These are phyloP conservation scores for Adansonia rubrostipa DNA, from an alignment of 441 rosid genomes.

Conservation along the genomic window DNA sequence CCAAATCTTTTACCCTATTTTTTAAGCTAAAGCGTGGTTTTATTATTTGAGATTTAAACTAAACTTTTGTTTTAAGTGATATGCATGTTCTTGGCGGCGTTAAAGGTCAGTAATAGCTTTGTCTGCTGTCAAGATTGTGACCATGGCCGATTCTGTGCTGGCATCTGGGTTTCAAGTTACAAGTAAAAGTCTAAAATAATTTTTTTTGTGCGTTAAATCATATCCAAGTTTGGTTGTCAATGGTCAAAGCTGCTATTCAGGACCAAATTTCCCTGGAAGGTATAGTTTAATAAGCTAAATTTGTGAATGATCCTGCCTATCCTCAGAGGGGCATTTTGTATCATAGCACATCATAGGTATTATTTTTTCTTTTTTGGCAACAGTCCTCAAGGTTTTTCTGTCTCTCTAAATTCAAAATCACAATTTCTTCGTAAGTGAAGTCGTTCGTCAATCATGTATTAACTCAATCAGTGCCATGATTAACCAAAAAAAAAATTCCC, in stretches of 20 bases:
- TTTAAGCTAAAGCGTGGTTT: neutral
- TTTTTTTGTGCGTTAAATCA: neutral
- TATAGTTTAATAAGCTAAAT: neutral
- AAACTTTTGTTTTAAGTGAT: neutral
- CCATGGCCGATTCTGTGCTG: slow-evolving; percentile 18
- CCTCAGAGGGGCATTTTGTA: no score
- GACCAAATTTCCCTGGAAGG: neutral
- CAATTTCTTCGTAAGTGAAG: no score
- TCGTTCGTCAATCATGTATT: no score
- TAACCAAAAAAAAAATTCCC: no score
- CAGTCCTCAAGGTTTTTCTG: no score
- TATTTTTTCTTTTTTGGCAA: no score
- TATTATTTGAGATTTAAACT: neutral
- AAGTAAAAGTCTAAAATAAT: neutral
- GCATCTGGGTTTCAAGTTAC: slow-evolving; percentile 11
- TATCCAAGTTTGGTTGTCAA: neutral
- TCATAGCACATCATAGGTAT: no score
- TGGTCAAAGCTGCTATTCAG: neutral
- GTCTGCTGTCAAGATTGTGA: slow-evolving; percentile 12
- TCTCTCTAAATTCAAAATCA: no score
- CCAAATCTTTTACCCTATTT: neutral
- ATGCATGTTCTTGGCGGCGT: slow-evolving; percentile 16
- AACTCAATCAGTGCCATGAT: no score
- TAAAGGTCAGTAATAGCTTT: neutral
- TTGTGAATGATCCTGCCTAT: neutral